These are phyloP conservation scores for Pinus tabuliformis DNA, from an alignment of 75 land plant species.

Conservation along the genomic window DNA sequence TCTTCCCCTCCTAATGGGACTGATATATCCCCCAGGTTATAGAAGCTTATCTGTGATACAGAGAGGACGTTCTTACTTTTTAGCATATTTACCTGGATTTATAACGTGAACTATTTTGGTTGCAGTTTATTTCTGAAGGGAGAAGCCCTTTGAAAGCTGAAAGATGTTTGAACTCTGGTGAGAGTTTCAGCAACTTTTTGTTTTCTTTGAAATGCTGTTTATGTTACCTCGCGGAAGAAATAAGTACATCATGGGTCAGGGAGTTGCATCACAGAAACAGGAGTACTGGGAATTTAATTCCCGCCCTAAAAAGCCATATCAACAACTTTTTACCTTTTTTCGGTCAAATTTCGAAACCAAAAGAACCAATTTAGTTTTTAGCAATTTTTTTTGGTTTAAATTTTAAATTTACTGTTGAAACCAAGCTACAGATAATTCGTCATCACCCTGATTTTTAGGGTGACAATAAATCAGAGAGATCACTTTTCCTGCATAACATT, in stretches of 20 bases:
- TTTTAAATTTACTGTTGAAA: too few relatives aligned
- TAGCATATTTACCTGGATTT: background rate
- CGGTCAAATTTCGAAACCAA: too few relatives aligned
- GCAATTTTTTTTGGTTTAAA: too few relatives aligned
- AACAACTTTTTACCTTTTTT: too few relatives aligned
- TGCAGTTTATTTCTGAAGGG: background rate
- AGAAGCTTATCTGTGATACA: background rate
- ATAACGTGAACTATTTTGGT: background rate
- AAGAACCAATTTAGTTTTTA: too few relatives aligned
- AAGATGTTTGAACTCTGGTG: slow-evolving; percentile 1
- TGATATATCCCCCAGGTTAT: background rate
- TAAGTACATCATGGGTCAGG: too few relatives aligned
- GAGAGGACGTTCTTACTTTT: background rate
- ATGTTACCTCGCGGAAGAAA: too few relatives aligned
- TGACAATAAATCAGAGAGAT: background rate
- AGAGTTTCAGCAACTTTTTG: background rate
- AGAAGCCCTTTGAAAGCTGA: background rate
- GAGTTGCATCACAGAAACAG: too few relatives aligned
- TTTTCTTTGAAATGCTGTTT: background rate
- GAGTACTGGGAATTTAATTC: too few relatives aligned
- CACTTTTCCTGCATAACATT: slow-evolving; percentile 1
- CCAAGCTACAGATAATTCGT: background rate
- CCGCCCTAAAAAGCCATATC: too few relatives aligned
- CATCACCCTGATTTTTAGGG: background rate
- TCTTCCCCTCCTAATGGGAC: background rate